phyloP scores from a whole-genome alignment of 768 basidiomycete species.

The Rhizopogon vulgaris region DNA sequence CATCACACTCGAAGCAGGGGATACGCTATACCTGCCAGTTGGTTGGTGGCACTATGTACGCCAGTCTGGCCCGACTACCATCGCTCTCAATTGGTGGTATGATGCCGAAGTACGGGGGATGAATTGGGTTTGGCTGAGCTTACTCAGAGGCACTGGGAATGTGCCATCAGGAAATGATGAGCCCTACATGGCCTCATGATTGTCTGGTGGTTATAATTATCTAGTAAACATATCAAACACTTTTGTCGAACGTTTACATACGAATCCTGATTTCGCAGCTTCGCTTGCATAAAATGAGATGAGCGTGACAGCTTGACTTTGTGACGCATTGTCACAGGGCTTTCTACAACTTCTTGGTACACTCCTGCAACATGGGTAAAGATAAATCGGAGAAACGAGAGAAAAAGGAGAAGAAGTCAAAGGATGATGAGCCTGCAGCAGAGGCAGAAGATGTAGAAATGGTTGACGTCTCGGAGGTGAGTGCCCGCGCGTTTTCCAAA shows the following conservation, averaged over 20 bases:
- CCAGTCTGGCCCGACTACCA: slow-evolving; percentile 55
- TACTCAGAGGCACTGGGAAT: slow-evolving; percentile 42
- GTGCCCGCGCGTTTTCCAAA: slow-evolving; percentile 2
- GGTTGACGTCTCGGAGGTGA: slow-evolving; percentile 30
- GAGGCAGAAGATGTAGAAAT: slow-evolving; percentile 43
- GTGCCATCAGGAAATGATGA: slow-evolving; percentile 35
- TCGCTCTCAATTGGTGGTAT: slow-evolving; percentile 89
- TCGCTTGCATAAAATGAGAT: too few species aligned
- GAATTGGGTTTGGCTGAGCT: slow-evolving; percentile 62
- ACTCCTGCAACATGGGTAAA: slow-evolving; percentile 45
- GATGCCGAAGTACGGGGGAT: slow-evolving; percentile 71
- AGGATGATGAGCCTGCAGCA: slow-evolving; percentile 29
- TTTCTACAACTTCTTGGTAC: not conserved
- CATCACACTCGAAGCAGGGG: slow-evolving; percentile 63
- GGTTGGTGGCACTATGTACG: slow-evolving; percentile 93
- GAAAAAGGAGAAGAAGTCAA: slow-evolving; percentile 70
- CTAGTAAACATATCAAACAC: too few species aligned
- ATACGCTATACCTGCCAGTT: slow-evolving; percentile 84
- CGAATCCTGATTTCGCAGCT: too few species aligned
- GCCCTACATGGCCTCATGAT: not conserved
- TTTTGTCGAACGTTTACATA: too few species aligned
- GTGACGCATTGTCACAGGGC: not conserved
- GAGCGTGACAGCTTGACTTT: not conserved
- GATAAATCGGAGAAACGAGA: slow-evolving; percentile 74
- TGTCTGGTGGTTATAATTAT: not conserved